Evolutionary conservation across 2,329 filamentous ascomycete genomes (phyloP), one percentile per base, ranked within the genome.

Genomic region (Penicillium sp.): DNA sequence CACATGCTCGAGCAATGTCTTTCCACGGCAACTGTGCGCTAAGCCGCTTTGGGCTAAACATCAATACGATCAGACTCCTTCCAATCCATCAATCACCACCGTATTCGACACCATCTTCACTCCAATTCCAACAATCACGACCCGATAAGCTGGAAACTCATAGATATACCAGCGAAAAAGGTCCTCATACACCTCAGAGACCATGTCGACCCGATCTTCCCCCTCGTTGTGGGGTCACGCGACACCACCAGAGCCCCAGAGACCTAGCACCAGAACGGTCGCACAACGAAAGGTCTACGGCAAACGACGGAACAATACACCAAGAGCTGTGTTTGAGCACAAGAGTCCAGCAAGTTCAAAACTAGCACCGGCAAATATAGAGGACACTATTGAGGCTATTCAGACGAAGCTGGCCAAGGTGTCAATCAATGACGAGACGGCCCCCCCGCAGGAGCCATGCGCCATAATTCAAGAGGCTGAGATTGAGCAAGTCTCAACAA

Each of bases 321-420:
- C 75, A 0, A 64, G 70, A n/a, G 73, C 74, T 3, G 73, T 76
- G 1, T 70, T 77, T 16, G 74, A 73, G 14, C 62, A 74, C 18
- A 63, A 63, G 27, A 73, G 73, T 51, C 70, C 69, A 11, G 56
- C 55, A 4, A 69, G 62, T 43, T 44, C 14, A 2, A 11, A 6
- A 0, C 39, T 4, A 11, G 46, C 50, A 24, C 46, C 43, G 16
- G 54, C 58, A 56, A 59, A 54, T 11, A 22, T 53, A 4, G 54
- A 57, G 3, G 62, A 66, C 33, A 47, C 58, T 1, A 59, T 73
- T 33, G 67, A 73, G 39, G 58, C 50, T 6, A 62, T 71, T 10
- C 60, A 70, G 55, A 44, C 55, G 4, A 73, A 71, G 54, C 31
- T 76, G 50, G 70, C 72, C 11, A 56, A 62, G 35, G 62, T 75